Conservation (phyloP, 108 stramenopile genomes). For the Mayamaea pseudoterrestris region DNA sequence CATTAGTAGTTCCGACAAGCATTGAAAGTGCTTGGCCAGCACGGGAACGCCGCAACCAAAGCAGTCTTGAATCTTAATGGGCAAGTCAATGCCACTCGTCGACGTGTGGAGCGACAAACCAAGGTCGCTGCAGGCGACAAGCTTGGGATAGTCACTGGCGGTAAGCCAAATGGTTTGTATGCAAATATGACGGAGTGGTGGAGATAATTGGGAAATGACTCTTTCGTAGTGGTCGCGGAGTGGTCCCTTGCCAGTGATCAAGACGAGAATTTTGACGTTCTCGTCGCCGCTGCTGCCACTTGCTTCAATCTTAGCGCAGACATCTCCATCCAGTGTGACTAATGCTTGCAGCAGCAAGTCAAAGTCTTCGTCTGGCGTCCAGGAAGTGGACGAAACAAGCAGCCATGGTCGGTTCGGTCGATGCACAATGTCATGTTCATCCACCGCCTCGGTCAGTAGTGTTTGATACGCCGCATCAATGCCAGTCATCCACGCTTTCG, state of each 20-base stretch:
- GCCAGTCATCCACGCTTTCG: conserved; percentile 10
- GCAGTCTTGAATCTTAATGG: conserved; percentile 99
- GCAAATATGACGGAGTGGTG: conserved; percentile 22
- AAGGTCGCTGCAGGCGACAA: conserved; percentile 79
- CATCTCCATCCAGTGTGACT: conserved; percentile 37
- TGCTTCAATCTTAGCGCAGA: conserved; percentile 10
- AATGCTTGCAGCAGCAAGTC: conserved; percentile 82
- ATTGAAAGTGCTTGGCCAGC: conserved; percentile 77
- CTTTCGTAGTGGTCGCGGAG: conserved; percentile 63
- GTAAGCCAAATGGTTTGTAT: conserved; percentile 91
- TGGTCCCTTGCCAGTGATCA: conserved; percentile 98
- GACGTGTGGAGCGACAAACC: conserved; percentile 96
- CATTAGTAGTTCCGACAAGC: conserved; percentile 83
- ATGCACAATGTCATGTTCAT: conserved; percentile 14
- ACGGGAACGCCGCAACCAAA: conserved; percentile 95
- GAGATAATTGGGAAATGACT: conserved; percentile 36
- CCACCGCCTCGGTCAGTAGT: conserved; percentile 39
- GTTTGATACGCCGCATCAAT: conserved; percentile 23
- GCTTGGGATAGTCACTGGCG: conserved; percentile 82
- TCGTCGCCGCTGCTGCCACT: too few relatives aligned
- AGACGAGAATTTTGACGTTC: conserved; percentile 44
- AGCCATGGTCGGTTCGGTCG: conserved; percentile 68
- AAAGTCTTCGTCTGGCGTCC: conserved; percentile 99
- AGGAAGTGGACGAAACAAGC: conserved; percentile 87
- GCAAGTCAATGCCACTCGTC: conserved; percentile 93